Evolutionary conservation across 805 yeast genomes (phyloP).

Genomic region (Candida pseudofarinosa): DNA sequence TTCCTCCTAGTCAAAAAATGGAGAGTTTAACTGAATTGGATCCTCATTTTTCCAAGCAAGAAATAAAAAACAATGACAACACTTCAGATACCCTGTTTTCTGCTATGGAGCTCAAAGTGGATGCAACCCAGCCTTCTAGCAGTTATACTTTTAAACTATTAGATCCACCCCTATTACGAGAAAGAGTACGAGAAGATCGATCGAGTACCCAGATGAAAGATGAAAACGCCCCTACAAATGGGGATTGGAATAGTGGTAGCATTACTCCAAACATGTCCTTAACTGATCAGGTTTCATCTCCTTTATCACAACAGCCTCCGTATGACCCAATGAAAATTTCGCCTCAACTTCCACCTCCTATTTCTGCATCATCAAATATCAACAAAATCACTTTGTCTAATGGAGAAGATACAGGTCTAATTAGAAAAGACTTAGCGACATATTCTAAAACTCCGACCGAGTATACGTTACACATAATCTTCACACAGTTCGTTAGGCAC

Average conservation of each 20-base stretch:
- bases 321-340: conserved; percentile 24
- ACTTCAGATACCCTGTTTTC: not conserved
- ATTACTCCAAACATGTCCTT: conserved; percentile 4
- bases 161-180: conserved; percentile 11
- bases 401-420: conserved; percentile 29
- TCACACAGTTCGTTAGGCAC: conserved; percentile 91
- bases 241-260: conserved; percentile 1
- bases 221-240: not conserved
- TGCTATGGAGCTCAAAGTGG: not conserved
- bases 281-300: conserved; percentile 17
- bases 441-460: conserved; percentile 76
- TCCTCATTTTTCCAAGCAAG: not conserved
- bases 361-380: conserved; percentile 17
- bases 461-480: conserved; percentile 88
- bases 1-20: not conserved
- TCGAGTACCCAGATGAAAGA: not conserved
- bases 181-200: not conserved
- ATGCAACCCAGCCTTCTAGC: not conserved
- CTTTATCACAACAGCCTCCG: conserved; percentile 12
- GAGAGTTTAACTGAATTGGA: not conserved
- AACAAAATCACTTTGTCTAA: conserved; percentile 26
- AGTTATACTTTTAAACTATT: conserved; percentile 10
- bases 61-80: not conserved
- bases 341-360: conserved; percentile 37
- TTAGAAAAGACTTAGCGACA: conserved; percentile 39